Base-by-base conservation (phyloP, 2,329 filamentous ascomycete species). In the Alternaria atra region DNA sequence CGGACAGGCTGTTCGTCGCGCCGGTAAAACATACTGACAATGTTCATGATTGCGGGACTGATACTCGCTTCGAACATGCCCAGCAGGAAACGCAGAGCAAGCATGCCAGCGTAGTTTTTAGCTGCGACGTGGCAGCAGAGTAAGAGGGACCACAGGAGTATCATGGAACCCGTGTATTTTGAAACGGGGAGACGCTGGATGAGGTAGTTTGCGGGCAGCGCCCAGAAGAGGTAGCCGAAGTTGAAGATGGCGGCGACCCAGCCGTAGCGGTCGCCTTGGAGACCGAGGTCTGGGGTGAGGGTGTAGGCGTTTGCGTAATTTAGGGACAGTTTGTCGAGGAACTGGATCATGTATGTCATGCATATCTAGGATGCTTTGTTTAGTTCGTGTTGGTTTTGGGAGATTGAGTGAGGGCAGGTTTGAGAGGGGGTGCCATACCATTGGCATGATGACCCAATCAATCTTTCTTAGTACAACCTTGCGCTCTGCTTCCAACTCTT, bases 381-480 rank as follows among this genome's bases (percentile, higher is more conserved):
- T 2, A n/a, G 17, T 10, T 7, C 30, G 20, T 15, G 1, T 15
- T 9, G 2, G 5, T 6, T 4, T 23, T 2, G 3, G 23, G 9
- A n/a, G 23, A 39, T 0, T 39, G 9, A 17, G 20, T 20, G 2
- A 20, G 20, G 20, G 20, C 2, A 20, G 2, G 20, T 20, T 20
- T 20, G 20, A 20, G 20, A 20, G 20, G 20, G 20, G 20, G 58
- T n/a, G n/a, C n/a, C 25, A 4, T 67, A 82, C 80, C 67, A 83
- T 81, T 7, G 82, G 82, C 77, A 84, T 78, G 37, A 84, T 80
- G 12, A 82, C 76, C 76, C 77, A 80, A 59, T 84, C 82, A 17
- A 84, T 76, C 63, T 83, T 81, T 50, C 75, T 73, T 29, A 81
- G 64, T 5, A 84, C 81, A 15, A 76, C 63, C 15, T 76, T 76